These are phyloP conservation scores for Agrocybe praecox DNA, from an alignment of 768 basidiomycete genomes.

Conservation along the genomic window DNA sequence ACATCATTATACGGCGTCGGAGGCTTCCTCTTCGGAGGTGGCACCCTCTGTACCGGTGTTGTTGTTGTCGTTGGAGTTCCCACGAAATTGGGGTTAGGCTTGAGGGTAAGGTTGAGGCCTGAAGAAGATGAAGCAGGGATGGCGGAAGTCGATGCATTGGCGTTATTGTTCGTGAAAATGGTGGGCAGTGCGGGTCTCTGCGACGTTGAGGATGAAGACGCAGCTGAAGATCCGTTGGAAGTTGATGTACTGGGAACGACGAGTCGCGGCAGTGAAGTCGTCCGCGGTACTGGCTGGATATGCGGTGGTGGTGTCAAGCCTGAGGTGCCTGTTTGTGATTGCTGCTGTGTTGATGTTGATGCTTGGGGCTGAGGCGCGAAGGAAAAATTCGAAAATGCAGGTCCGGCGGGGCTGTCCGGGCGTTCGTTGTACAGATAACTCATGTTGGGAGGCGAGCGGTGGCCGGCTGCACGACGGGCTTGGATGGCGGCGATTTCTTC, in stretches of 20 bases:
- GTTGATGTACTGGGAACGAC: neutral
- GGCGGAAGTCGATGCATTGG: slow-evolving; percentile 3
- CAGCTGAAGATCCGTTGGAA: neutral
- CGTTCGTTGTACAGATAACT: slow-evolving; percentile 36
- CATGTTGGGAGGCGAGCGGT: slow-evolving; percentile 33
- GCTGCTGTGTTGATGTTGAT: neutral
- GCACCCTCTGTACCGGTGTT: slow-evolving; percentile 11
- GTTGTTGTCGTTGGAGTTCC: neutral
- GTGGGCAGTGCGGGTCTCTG: neutral
- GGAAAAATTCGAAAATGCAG: slow-evolving; percentile 3
- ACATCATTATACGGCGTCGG: slow-evolving; percentile 13
- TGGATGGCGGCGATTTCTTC: slow-evolving; percentile 70
- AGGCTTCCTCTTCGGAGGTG: slow-evolving; percentile 21
- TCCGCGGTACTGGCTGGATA: slow-evolving; percentile 15
- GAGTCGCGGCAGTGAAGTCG: slow-evolving; percentile 18
- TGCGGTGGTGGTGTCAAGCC: no score
- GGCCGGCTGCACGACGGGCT: slow-evolving; percentile 35
- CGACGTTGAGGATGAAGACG: neutral
- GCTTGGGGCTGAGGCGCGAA: neutral
- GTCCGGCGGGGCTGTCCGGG: slow-evolving; percentile 34
- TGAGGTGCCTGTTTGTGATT: neutral
- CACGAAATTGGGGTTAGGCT: neutral
- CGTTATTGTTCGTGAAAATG: slow-evolving; percentile 1
- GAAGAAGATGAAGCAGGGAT: neutral
- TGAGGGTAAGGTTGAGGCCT: neutral